Evolutionary conservation across 352 stramenopile genomes (phyloP).

Genomic region (Globisporangium uncinulatum): DNA sequence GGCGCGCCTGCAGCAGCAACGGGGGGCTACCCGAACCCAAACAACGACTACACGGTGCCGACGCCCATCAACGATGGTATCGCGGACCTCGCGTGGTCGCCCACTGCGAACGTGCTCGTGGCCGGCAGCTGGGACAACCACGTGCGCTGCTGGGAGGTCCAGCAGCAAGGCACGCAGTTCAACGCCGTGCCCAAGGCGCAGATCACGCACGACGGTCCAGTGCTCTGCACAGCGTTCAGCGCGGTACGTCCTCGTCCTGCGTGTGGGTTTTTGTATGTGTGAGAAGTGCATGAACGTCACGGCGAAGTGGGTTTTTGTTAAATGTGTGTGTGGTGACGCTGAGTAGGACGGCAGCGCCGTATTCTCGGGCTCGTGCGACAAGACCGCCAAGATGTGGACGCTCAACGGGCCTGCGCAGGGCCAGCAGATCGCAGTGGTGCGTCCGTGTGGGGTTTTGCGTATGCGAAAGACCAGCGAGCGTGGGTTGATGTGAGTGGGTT

Average conservation of each 20-base stretch:
- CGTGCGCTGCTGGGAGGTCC: conserved; percentile 81
- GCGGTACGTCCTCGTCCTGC: conserved; percentile 27
- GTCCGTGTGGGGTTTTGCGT: neutral
- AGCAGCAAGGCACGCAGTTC: conserved; percentile 65
- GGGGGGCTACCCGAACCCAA: conserved; percentile 61
- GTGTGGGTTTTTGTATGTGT: conserved; percentile 1
- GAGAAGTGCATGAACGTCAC: neutral
- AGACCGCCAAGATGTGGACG: conserved; percentile 94
- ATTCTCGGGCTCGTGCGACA: conserved; percentile 92
- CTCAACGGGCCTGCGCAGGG: conserved; percentile 72
- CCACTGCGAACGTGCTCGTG: conserved; percentile 67
- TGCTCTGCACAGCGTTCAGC: conserved; percentile 91
- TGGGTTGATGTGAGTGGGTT: neutral
- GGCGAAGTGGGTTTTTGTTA: too few relatives aligned
- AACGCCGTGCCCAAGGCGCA: conserved; percentile 73
- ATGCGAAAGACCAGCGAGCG: neutral
- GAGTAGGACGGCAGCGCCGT: conserved; percentile 88
- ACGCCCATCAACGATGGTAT: conserved; percentile 65
- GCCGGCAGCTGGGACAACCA: conserved; percentile 80
- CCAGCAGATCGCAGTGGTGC: conserved; percentile 75
- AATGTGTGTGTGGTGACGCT: neutral
- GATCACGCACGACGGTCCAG: conserved; percentile 87
- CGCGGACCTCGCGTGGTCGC: conserved; percentile 73
- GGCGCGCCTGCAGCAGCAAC: conserved; percentile 34
- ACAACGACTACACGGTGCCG: conserved; percentile 74